A percentile compares a stretch with the other conserved stretches of the same genome.
Evolutionary conservation across 75 land plant genomes (phyloP).

Genomic region (Cryptomeria japonica): DNA sequence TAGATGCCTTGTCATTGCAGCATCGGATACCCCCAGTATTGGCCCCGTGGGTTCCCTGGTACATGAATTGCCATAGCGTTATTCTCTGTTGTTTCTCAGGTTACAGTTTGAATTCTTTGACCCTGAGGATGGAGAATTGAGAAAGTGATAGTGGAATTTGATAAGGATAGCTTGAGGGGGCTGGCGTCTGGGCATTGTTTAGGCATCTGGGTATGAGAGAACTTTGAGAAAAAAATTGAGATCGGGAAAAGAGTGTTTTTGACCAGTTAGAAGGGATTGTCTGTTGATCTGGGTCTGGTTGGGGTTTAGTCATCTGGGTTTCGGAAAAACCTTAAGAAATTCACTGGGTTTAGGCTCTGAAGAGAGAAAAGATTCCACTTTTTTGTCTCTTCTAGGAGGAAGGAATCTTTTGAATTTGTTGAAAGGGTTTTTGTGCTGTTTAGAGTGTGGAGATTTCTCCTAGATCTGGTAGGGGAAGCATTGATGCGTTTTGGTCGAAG

Average conservation of each 20-base stretch:
- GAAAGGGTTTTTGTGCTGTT: background rate
- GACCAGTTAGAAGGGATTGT: background rate
- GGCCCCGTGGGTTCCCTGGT: constrained; percentile 9
- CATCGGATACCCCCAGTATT: background rate
- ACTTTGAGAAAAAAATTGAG: background rate
- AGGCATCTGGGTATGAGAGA: background rate
- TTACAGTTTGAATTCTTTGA: background rate
- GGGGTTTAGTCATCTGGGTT: background rate
- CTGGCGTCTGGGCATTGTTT: background rate
- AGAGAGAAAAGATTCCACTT: background rate
- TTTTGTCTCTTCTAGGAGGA: background rate
- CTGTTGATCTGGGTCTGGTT: background rate
- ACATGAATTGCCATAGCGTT: background rate
- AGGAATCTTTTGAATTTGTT: background rate
- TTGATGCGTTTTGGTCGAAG: background rate
- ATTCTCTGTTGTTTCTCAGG: background rate
- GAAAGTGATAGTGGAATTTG: background rate
- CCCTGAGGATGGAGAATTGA: background rate
- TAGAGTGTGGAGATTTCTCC: background rate
- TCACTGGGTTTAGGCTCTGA: background rate
- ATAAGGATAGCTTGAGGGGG: background rate
- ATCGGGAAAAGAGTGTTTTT: background rate
- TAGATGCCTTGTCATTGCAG: background rate
- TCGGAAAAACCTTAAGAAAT: background rate
- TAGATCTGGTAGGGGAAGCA: background rate